phyloP scores from a whole-genome alignment of 257 asterid genomes.

The Nicotiana undulata region DNA sequence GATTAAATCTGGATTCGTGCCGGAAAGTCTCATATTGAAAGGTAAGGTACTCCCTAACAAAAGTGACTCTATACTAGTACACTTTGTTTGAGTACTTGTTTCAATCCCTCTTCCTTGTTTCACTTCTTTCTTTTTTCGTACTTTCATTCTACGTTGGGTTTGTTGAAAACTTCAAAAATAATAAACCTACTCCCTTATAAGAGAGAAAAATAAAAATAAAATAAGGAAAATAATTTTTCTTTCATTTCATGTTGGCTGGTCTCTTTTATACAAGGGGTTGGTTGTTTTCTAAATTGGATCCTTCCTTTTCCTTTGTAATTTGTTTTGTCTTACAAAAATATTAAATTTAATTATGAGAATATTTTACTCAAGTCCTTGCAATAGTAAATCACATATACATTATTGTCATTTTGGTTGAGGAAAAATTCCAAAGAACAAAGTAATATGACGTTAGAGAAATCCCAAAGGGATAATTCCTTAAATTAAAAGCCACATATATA shows the following conservation, averaged over 20 bases:
- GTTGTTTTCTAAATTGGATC: neutral
- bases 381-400: neutral
- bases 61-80: neutral
- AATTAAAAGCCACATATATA: neutral
- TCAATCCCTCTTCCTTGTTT: neutral
- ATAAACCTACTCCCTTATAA: neutral
- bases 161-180: neutral
- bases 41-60: too few species aligned
- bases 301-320: neutral
- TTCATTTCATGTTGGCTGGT: neutral
- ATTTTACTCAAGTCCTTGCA: neutral
- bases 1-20: fast-evolving
- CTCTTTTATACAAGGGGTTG: neutral
- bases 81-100: neutral
- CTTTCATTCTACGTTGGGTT: neutral
- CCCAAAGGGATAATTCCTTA: neutral
- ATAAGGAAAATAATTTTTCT: neutral
- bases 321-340: neutral
- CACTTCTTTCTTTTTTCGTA: neutral
- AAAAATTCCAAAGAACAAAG: neutral
- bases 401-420: neutral
- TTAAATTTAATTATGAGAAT: too few species aligned
- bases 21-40: too few species aligned
- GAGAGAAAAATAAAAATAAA: neutral
- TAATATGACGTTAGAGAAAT: neutral